Percentiles rank a stretch among this genome's conserved stretches.
phyloP scores from a whole-genome alignment of 345 rosid genomes.

The Salix exigua region DNA sequence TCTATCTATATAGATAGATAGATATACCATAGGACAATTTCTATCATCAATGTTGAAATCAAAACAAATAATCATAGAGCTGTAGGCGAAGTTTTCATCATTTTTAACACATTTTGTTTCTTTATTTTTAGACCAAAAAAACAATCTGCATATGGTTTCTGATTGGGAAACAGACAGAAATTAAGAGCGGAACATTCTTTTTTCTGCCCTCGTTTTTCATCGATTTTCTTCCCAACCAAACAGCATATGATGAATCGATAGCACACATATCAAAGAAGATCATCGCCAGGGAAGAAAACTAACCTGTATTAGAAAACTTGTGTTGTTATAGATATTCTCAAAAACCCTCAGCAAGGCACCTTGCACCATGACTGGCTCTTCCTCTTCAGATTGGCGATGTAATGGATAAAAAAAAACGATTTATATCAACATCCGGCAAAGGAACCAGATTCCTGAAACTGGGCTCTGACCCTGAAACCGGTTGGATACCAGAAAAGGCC shows the following conservation, averaged over 20 bases:
- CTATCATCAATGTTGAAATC: neutral
- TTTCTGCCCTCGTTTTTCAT: neutral
- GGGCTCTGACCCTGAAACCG: slow-evolving; percentile 2
- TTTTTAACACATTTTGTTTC: neutral
- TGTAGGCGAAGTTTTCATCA: neutral
- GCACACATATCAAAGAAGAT: neutral
- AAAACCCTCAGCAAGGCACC: slow-evolving; percentile 40
- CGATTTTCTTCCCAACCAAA: neutral
- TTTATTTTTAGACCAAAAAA: no score
- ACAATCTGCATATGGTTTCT: neutral
- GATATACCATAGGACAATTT: no score
- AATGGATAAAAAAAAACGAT: slow-evolving; percentile 37
- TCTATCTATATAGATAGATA: no score
- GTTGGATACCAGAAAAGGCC: slow-evolving; percentile 45
- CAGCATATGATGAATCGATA: neutral
- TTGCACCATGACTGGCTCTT: slow-evolving; percentile 47
- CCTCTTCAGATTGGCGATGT: slow-evolving; percentile 26
- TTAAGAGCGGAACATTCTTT: neutral
- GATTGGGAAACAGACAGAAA: neutral
- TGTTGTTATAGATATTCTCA: slow-evolving; percentile 13
- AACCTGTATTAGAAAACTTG: slow-evolving; percentile 43
- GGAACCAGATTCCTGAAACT: slow-evolving; percentile 17
- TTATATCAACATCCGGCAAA: slow-evolving; percentile 4
- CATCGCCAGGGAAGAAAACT: neutral
- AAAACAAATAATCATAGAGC: no score